Base-by-base conservation (phyloP, 2,329 filamentous ascomycete species). In the Ophiocordyceps robertsii region DNA sequence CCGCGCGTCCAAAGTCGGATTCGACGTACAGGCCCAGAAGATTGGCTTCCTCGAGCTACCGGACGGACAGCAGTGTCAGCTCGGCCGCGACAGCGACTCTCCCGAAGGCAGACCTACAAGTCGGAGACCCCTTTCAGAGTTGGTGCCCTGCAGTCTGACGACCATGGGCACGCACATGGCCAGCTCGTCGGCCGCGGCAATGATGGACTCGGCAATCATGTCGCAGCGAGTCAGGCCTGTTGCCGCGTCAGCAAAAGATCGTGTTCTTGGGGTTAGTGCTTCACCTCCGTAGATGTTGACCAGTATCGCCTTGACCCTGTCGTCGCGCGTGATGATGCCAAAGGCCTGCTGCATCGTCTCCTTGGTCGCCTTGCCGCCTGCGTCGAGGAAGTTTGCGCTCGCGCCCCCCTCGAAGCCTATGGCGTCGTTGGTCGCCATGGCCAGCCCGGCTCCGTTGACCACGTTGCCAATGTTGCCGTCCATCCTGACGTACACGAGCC, bases 351-450 rank as follows among this genome's bases (percentile, higher is more conserved):
- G 80, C 50, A 95, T 86, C 0, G 87, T 94, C 49, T 82, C 77
- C 29, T 76, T 75, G 0, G 87, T 95, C 0, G 88, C 88, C 59
- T 93, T 92, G 31, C 88, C 88, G 27, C 89, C 88, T 0, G 85
- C 93, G 58, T 95, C 88, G 43, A 95, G 70, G 58, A 95, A 94
- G 53, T 95, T 95, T 11, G 85, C 77, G 21, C 81, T 81, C 30
- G 68, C 62, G 2, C 84, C 84, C 9, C 80, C 80, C 43, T 77
- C 74, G 12, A 77, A 64, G 3, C 73, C 69, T 2, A 95, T 74
- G 0, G 84, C 82, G 57, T 95, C 88, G 46, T 89, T 79, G 0
- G 87, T 94, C 57, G 92, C 92, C 84, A 95, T 92, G 0, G 87
- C 87, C 1, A 95, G 72, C 0, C 88, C 88, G 0, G 89, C 88